Evolutionary conservation across 1,284 basidiomycete genomes (phyloP).

Genomic region (Ustilago xerochloae): DNA sequence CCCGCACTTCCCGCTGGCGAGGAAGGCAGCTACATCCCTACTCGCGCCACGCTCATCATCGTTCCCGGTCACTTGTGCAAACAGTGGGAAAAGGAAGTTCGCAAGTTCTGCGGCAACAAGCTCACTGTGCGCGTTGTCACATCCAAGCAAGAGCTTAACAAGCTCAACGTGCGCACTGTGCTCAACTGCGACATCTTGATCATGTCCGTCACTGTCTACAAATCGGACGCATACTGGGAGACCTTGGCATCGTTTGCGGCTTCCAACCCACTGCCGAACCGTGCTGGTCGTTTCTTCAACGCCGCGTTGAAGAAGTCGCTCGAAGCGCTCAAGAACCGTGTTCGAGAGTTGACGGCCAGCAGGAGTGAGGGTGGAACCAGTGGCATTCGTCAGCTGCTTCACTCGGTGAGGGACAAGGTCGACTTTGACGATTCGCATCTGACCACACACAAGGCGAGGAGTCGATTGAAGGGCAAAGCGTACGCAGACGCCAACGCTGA

Average conservation of each 20-base stretch:
- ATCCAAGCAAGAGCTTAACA: conserved; percentile 79
- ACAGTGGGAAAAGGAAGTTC: conserved; percentile 88
- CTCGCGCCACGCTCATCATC: conserved; percentile 83
- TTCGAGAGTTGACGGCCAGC: conserved; percentile 40
- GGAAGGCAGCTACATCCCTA: conserved; percentile 78
- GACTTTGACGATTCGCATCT: conserved; percentile 52
- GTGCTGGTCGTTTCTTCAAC: conserved; percentile 57
- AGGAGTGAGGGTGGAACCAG: conserved; percentile 9
- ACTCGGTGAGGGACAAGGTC: conserved; percentile 26
- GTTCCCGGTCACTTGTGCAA: conserved; percentile 89
- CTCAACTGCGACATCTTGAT: conserved; percentile 87
- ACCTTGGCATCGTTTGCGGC: conserved; percentile 48
- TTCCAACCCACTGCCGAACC: conserved; percentile 49
- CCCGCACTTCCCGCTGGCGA: conserved; percentile 73
- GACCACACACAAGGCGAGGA: conserved; percentile 47
- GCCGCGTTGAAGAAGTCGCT: conserved; percentile 50
- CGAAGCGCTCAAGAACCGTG: conserved; percentile 49
- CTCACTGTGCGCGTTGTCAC: conserved; percentile 80
- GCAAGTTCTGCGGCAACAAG: conserved; percentile 78
- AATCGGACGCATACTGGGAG: conserved; percentile 68
- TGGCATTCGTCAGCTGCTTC: conserved; percentile 10
- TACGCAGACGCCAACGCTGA: conserved; percentile 59
- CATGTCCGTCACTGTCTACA: conserved; percentile 86
- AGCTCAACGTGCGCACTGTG: conserved; percentile 79
- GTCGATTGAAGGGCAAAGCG: conserved; percentile 48